phyloP scores from a whole-genome alignment of 2,329 filamentous ascomycete genomes.

The Sporothrix variecibatus region DNA sequence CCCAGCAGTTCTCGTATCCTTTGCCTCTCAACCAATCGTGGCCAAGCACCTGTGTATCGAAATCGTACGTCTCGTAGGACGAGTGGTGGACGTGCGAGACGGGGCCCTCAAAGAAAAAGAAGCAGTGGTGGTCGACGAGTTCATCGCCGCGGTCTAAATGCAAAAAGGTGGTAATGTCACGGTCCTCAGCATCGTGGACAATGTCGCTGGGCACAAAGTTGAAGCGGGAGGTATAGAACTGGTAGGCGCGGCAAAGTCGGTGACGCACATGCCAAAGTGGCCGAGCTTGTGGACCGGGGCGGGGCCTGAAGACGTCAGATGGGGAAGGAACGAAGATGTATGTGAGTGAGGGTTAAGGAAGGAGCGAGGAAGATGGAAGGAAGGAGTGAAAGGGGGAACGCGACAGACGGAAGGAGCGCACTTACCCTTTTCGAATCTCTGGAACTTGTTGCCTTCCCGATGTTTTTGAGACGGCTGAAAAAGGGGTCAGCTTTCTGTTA shows the following conservation, averaged over 20 bases:
- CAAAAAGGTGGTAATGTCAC: slow-evolving; percentile 48
- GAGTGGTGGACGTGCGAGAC: slow-evolving; percentile 65
- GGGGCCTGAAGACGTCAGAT: slow-evolving; percentile 29
- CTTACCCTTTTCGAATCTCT: slow-evolving; percentile 51
- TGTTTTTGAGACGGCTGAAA: slow-evolving; percentile 52
- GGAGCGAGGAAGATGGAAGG: neutral
- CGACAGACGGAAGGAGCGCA: neutral
- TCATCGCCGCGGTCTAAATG: slow-evolving; percentile 48
- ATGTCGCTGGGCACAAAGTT: slow-evolving; percentile 55
- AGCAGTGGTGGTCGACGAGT: slow-evolving; percentile 53
- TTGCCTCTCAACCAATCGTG: slow-evolving; percentile 67
- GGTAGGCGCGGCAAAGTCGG: slow-evolving; percentile 50
- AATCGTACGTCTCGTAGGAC: slow-evolving; percentile 70
- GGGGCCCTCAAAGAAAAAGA: slow-evolving; percentile 53
- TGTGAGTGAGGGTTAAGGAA: neutral
- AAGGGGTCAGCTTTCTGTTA: slow-evolving; percentile 41
- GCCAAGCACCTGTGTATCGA: slow-evolving; percentile 68
- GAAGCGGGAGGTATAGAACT: slow-evolving; percentile 53
- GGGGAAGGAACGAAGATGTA: neutral
- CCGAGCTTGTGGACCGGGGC: slow-evolving; percentile 52
- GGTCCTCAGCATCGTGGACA: slow-evolving; percentile 41
- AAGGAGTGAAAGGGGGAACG: neutral
- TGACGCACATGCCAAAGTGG: slow-evolving; percentile 57
- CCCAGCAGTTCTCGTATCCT: slow-evolving; percentile 68
- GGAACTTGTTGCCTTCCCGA: slow-evolving; percentile 50